Evolutionary conservation across 2,329 filamentous ascomycete species (phyloP).

Genomic region (Falciphora oryzae): DNA sequence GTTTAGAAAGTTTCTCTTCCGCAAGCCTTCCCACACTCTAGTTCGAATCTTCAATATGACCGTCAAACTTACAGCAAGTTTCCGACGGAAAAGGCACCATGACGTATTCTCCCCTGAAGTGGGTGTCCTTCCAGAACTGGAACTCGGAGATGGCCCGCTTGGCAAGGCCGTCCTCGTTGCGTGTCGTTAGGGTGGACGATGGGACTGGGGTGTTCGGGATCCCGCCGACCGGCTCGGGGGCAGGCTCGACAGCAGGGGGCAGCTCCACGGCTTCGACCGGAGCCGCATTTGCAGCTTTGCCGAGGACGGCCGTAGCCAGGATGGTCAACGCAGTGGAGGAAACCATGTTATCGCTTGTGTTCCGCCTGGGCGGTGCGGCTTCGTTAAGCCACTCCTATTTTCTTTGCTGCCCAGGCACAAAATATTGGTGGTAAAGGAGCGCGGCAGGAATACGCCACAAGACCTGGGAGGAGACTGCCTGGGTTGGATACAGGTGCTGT

Average conservation of each 20-base stretch:
- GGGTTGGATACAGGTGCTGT: too few relatives aligned
- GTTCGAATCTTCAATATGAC: too few relatives aligned
- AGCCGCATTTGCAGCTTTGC: background rate
- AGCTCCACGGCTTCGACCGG: too few relatives aligned
- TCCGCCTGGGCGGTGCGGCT: background rate
- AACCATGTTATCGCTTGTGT: background rate
- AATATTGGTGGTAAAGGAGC: background rate
- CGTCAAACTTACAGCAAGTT: background rate
- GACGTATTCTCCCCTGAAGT: background rate
- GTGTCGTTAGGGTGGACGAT: background rate
- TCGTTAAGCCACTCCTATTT: too few relatives aligned
- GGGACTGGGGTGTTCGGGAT: background rate
- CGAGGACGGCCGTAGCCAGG: background rate
- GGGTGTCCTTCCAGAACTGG: background rate
- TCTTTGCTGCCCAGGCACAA: too few relatives aligned
- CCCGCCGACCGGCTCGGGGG: too few relatives aligned
- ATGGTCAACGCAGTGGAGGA: background rate
- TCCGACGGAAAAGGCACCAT: background rate
- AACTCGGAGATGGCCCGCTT: background rate
- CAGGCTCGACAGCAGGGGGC: background rate
- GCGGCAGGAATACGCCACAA: background rate
- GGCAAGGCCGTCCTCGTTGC: background rate
- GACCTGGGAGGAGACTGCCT: background rate
- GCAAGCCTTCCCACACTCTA: background rate
- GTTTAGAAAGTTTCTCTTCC: background rate